These are phyloP conservation scores for Microascus cirrosus DNA, from an alignment of 2,329 filamentous ascomycete species.

Conservation along the genomic window DNA sequence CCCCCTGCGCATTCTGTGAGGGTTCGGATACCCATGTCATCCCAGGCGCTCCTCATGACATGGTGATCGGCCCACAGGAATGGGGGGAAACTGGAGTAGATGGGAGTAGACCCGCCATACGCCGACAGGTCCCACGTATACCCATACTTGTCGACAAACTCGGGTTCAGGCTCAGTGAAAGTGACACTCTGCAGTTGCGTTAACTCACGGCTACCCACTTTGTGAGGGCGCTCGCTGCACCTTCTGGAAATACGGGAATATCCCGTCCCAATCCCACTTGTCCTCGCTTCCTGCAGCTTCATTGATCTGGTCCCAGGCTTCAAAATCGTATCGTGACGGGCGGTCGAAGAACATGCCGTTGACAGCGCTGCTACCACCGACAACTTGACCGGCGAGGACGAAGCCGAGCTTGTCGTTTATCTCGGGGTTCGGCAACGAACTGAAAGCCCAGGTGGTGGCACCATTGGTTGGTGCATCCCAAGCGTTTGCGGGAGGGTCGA, in stretches of 20 bases:
- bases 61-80: constrained; percentile 18
- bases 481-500: constrained; percentile 13
- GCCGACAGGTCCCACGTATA: constrained; percentile 18
- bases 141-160: constrained; percentile 15
- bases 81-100: constrained; percentile 18
- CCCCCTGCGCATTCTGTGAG: constrained; percentile 11
- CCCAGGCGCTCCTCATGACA: constrained; percentile 10
- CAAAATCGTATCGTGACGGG: constrained; percentile 20
- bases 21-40: constrained; percentile 14
- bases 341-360: constrained; percentile 27
- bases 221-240: constrained; percentile 6
- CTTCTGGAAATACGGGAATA: constrained; percentile 24
- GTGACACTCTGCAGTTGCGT: neutral
- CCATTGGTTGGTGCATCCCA: constrained; percentile 8
- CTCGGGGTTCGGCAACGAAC: constrained; percentile 12
- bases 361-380: constrained; percentile 23
- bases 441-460: constrained; percentile 11
- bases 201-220: neutral
- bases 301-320: constrained; percentile 20
- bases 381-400: constrained; percentile 18
- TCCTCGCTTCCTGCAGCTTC: constrained; percentile 7
- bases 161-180: constrained; percentile 11
- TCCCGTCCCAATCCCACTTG: constrained; percentile 21
- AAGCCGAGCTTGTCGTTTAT: constrained; percentile 14
- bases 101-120: constrained; percentile 17